Base-by-base conservation (phyloP, 2,329 filamentous ascomycete species). In the Zopfia rhizophila region DNA sequence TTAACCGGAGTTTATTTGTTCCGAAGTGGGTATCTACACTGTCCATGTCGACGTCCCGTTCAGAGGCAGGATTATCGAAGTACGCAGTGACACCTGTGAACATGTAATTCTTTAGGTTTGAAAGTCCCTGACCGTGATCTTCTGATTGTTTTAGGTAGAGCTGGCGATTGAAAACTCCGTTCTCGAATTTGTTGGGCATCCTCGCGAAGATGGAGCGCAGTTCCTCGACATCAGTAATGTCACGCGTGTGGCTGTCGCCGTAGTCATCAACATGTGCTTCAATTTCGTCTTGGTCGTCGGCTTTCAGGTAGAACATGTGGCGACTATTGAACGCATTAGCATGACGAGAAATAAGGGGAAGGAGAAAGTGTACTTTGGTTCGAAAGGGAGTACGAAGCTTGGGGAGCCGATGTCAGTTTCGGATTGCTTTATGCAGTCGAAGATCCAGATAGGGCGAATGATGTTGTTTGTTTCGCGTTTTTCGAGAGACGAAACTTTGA, bases 401-500 rank as follows among this genome's bases (percentile, higher is more conserved):
- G 75, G 45, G 56, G 78, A 70, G 70, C 84, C 65, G 3, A 65
- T 63, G 56, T 84, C 81, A 27, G 68, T 63, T 54, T 85, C 78
- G 36, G 73, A 76, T 50, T 82, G 78, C 33, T 81, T 80, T 19
- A 94, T 76, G 59, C 89, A 92, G 68, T 96, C 90, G 27, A 88
- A 77, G 3, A 96, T 73, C 92, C 92, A 97, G 6, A 75, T 80
- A 0, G 91, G 87, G 13, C 82, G 82, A 41, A 96, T 79, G 38
- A 97, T 85, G 56, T 89, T 84, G 3, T 82, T 78, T 0, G 82
- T 76, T 3, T 84, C 86, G 4, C 75, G 77, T 59, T 91, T 93
- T 51, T 89, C 83, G 10, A 96, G 69, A 17, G 88, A 90, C 3
- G 89, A 88, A 1, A 90, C 90, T 60, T 90, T 90, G 53, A 96